Evolutionary conservation across 2,329 filamentous ascomycete species (phyloP), one percentile per base, ranked within the genome.

Genomic region (Aspergillus pseudoterreus): DNA sequence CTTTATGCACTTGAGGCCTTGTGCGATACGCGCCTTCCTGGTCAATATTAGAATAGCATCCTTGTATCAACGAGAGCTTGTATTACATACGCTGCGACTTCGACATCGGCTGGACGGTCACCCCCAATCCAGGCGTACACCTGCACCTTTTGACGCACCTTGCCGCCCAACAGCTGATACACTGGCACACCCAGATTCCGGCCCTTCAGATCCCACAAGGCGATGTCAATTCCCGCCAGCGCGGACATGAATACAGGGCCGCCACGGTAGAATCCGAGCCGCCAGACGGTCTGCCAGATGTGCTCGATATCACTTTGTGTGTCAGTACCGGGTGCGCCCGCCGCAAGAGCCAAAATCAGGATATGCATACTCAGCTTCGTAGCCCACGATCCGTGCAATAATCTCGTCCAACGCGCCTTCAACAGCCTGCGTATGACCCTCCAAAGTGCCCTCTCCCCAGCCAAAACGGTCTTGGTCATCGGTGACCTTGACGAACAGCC

Each of bases 81-180:
- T 43, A 30, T 24, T 2, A 57, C 58, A 45, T 45, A 64, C 63
- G 62, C 87, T 63, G 84, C 82, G 4, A 59, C 63, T 50, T 84
- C 82, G 1, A 91, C 80, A 59, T 90, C 87, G 5, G 74, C 69
- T 0, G 88, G 88, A 4, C 86, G 74, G 58, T 90, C 87, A 2
- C 87, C 87, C 4, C 87, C 87, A 55, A 91, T 90, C 87, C 87
- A 90, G 8, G 84, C 84, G 63, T 91, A 91, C 0, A 91, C 87
- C 55, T 83, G 82, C 10, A 88, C 72, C 61, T 84, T 85, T 55
- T 84, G 75, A 35, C 88, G 78, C 1, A 92, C 72, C 50, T 89
- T 89, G 3, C 88, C 88, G 1, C 88, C 88, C 0, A 92, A 76
- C 0, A 92, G 75, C 58, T 90, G 81, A 60, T 90, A 86, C 38